phyloP scores from a whole-genome alignment of 2,329 filamentous ascomycete species.

The Talaromyces amestolkiae region DNA sequence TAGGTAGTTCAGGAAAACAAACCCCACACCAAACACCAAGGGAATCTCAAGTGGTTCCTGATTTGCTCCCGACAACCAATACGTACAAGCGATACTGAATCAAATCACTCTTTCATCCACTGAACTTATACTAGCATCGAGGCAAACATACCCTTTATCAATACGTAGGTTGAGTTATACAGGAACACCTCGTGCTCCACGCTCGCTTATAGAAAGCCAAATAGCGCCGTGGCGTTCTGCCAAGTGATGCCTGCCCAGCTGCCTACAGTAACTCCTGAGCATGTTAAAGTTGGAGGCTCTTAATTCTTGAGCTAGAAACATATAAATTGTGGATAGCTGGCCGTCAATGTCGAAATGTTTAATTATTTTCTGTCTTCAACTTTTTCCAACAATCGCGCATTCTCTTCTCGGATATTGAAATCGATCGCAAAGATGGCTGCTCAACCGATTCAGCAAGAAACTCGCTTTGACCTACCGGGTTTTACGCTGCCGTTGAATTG shows the following conservation, averaged over 20 bases:
- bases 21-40: neutral
- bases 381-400: neutral
- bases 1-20: neutral
- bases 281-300: neutral
- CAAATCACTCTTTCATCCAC: neutral
- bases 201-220: neutral
- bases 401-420: neutral
- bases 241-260: neutral
- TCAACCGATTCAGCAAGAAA: neutral
- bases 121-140: neutral
- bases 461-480: conserved; percentile 24
- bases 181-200: neutral
- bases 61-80: neutral
- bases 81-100: neutral
- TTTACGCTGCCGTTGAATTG: conserved; percentile 2
- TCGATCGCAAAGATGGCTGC: conserved; percentile 1
- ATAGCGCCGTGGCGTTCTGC: neutral
- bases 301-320: neutral
- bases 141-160: neutral
- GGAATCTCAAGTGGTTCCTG: neutral
- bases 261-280: neutral
- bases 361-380: neutral
- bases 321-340: neutral
- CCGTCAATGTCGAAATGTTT: neutral
- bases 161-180: neutral